These are phyloP conservation scores for Fusarium coicis DNA, from an alignment of 2,329 filamentous ascomycete genomes.

Conservation along the genomic window DNA sequence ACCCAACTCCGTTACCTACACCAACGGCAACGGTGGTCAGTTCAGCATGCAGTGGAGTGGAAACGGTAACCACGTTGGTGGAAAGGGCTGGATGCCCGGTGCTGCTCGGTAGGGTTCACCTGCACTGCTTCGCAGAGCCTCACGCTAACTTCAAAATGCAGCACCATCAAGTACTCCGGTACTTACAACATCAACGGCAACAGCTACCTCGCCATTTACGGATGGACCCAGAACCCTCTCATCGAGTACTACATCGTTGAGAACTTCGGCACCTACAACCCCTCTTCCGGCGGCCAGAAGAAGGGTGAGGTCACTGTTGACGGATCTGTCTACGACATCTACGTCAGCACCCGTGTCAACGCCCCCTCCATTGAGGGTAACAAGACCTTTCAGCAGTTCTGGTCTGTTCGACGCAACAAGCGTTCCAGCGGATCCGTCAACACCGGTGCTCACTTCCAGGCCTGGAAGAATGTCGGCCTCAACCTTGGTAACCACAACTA, in stretches of 20 bases:
- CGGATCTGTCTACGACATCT: constrained; percentile 53
- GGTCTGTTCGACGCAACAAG: constrained; percentile 62
- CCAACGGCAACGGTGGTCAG: constrained; percentile 54
- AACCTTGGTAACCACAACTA: constrained; percentile 62
- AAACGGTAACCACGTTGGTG: constrained; percentile 42
- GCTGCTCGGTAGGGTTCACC: constrained; percentile 45
- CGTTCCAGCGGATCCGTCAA: constrained; percentile 62
- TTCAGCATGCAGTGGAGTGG: constrained; percentile 59
- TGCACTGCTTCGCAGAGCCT: neutral
- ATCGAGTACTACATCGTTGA: constrained; percentile 55
- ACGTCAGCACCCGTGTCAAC: constrained; percentile 51
- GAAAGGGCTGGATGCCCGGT: constrained; percentile 43
- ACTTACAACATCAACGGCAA: constrained; percentile 50
- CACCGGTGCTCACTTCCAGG: constrained; percentile 62
- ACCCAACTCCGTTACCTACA: constrained; percentile 56
- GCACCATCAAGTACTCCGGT: constrained; percentile 45
- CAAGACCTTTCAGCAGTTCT: constrained; percentile 63
- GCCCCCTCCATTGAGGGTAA: constrained; percentile 61
- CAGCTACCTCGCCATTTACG: constrained; percentile 53
- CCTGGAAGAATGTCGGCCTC: constrained; percentile 61
- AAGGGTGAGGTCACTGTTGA: constrained; percentile 51
- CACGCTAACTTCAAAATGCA: constrained; percentile 2
- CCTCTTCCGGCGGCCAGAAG: constrained; percentile 46
- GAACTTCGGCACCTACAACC: constrained; percentile 49
- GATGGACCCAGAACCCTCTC: constrained; percentile 52